These are phyloP conservation scores for Pleurotus cornucopiae DNA, from an alignment of 768 basidiomycete genomes.

Conservation along the genomic window DNA sequence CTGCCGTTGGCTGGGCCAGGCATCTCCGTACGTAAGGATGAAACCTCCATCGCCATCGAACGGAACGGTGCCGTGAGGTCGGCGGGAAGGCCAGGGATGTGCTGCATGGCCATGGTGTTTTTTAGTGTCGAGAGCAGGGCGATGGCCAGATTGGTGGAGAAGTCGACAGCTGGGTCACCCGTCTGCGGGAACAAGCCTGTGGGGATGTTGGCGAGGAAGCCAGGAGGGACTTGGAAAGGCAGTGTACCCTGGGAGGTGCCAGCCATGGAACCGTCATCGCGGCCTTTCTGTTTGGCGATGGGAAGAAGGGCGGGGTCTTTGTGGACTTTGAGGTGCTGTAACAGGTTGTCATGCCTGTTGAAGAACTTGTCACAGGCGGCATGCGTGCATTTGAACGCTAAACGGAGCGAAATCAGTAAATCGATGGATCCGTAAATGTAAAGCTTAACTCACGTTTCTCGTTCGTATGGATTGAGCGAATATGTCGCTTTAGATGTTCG, in stretches of 20 bases:
- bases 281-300: constrained; percentile 2
- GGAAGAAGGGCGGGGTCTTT: constrained; percentile 24
- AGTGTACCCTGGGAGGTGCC: neutral
- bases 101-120: constrained; percentile 8
- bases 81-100: neutral
- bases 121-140: constrained; percentile 4
- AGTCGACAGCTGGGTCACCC: constrained; percentile 7
- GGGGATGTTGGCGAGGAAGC: constrained; percentile 4
- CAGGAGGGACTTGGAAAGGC: neutral
- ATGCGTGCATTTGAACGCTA: constrained; percentile 72
- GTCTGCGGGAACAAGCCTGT: constrained; percentile 4
- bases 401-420: constrained; percentile 13
- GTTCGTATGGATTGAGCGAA: constrained; percentile 70
- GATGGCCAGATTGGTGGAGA: constrained; percentile 8
- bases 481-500: constrained; percentile 75
- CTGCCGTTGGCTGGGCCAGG: neutral
- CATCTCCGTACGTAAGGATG: constrained; percentile 14
- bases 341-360: constrained; percentile 76
- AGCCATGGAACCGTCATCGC: neutral
- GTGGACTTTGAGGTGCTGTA: constrained; percentile 76
- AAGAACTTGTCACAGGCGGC: constrained; percentile 68
- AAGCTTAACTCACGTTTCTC: constrained; percentile 63
- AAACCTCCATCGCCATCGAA: constrained; percentile 11
- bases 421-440: constrained; percentile 14
- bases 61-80: neutral